Evolutionary conservation across 768 basidiomycete genomes (phyloP).

Genomic region (Tulasnella sp.): DNA sequence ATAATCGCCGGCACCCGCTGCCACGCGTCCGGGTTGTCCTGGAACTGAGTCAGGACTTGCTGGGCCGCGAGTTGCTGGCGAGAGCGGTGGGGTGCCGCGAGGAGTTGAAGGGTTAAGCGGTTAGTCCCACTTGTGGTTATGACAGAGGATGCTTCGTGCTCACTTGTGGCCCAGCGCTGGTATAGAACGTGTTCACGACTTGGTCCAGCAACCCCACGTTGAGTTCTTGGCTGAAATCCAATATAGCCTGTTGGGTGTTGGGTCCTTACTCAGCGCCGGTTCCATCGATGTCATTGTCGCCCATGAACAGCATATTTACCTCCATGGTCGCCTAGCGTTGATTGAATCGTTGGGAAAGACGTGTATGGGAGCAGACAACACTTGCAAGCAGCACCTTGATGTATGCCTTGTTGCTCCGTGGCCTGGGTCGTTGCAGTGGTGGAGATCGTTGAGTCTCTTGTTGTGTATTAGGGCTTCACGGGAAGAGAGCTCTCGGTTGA

Average conservation of each 20-base stretch:
- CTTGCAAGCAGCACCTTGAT: constrained; percentile 4
- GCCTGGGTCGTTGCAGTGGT: constrained; percentile 6
- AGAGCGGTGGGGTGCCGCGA: not conserved
- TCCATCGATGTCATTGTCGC: constrained; percentile 9
- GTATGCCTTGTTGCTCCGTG: not conserved
- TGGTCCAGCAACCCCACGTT: constrained; percentile 90
- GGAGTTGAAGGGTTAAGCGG: constrained; percentile 18
- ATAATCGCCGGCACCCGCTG: constrained; percentile 93
- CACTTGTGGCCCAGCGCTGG: constrained; percentile 80
- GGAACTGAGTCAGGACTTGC: constrained; percentile 89
- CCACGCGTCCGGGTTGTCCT: constrained; percentile 96
- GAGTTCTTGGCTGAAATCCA: constrained; percentile 87
- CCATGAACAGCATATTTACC: not conserved
- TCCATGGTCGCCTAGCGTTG: constrained; percentile 5
- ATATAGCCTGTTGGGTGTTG: constrained; percentile 20
- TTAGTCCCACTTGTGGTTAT: not conserved
- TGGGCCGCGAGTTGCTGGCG: constrained; percentile 91
- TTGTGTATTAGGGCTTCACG: constrained; percentile 19
- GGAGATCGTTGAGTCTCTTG: constrained; percentile 9
- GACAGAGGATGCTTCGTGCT: constrained; percentile 28
- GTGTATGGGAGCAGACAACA: constrained; percentile 6
- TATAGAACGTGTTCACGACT: constrained; percentile 89
- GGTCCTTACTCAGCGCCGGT: not conserved
- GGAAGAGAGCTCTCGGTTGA: not conserved
- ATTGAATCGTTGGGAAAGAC: constrained; percentile 4